Evolutionary conservation across 2,329 filamentous ascomycete species (phyloP), one percentile per base, ranked within the genome.

Genomic region (Apiospora marii): DNA sequence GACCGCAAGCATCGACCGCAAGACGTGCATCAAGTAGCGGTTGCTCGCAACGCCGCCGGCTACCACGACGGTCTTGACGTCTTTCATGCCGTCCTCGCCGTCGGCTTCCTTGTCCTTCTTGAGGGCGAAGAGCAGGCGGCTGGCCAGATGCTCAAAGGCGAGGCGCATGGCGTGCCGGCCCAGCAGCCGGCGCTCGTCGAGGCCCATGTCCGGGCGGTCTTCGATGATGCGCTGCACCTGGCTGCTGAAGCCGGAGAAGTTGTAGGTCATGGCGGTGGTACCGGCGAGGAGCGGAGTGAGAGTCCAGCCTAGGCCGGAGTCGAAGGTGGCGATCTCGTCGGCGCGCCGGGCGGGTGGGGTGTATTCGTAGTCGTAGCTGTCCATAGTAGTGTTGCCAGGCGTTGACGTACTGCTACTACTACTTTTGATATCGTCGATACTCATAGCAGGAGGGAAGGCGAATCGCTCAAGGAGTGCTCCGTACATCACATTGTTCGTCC

Each of bases 11-110:
- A 86, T 84, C 8, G 80, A 74, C 46, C 85, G 83, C 71, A 91
- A 79, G 61, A 98, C 87, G 77, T 91, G 88, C 81, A 92, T 89
- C 58, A 99, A 85, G 81, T 93, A 98, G 69, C 83, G 83, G 82
- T 98, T 98, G 70, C 93, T 92, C 10, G 96, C 96, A 8, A 99
- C 96, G 34, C 96, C 96, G 43, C 96, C 96, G 51, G 94, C 93
- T 4, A 98, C 88, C 13, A 98, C 94, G 5, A 98, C 84, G 0
- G 92, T 92, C 51, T 67, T 70, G 3, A 64, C 67, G 12, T 34
- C 58, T 24, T 69, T 46, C 49, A 43, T 30, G 19, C 58, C 22
- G 72, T 30, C 24, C 41, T 41, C 49, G 51, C 27, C 51, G 27
- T 16, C 51, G 34, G n/a, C 34, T n/a, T 41, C 34, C 19, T 34